Conservation (phyloP, 1,139 yeast genomes). For the Protomyces pachydermus region DNA sequence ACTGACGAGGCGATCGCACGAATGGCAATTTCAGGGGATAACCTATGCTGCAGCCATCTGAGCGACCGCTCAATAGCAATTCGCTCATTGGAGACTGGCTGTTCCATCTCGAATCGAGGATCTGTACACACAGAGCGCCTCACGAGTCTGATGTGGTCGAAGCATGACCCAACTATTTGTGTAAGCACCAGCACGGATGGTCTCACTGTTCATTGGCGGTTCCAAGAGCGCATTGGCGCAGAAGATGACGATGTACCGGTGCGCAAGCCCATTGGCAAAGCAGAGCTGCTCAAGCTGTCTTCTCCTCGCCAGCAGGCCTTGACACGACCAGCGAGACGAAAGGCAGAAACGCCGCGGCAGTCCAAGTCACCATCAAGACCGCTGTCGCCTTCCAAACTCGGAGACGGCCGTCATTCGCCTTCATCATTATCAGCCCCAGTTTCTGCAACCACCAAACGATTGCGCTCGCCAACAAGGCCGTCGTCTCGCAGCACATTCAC, state of each 20-base stretch:
- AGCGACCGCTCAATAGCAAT: conserved; percentile 4
- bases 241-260: conserved; percentile 1
- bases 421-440: not conserved
- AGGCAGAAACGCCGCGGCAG: not conserved
- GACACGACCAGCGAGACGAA: not conserved
- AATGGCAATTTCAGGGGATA: not conserved
- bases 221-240: not conserved
- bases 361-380: not conserved
- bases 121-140: conserved; percentile 7
- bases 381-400: conserved; percentile 20
- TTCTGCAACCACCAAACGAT: not conserved
- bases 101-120: conserved; percentile 2
- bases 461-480: not conserved
- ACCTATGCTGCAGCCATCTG: conserved; percentile 6
- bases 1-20: conserved; percentile 5
- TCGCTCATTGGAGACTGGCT: conserved; percentile 6
- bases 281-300: not conserved
- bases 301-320: not conserved
- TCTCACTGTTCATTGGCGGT: conserved; percentile 4
- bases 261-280: conserved; percentile 3
- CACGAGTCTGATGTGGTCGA: conserved; percentile 11
- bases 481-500: too few relatives aligned
- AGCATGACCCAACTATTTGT: not conserved
- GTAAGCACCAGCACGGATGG: conserved; percentile 12
- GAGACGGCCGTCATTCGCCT: not conserved